Conservation (phyloP, 306 rosid genomes). For the Dalbergia oliveri region DNA sequence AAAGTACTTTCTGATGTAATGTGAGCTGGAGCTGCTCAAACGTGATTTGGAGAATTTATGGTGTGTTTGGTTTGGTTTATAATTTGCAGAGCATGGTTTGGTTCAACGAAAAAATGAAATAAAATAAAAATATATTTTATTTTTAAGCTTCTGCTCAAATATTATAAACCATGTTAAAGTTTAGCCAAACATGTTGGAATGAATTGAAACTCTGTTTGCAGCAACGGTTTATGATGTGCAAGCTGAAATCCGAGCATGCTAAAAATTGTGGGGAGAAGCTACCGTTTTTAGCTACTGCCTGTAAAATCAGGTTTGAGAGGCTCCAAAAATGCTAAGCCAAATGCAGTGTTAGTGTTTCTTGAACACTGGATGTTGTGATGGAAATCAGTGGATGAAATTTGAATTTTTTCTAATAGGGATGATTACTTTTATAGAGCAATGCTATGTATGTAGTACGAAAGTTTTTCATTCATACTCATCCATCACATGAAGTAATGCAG, state of each 20-base stretch:
- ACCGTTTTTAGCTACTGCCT: conserved; percentile 12
- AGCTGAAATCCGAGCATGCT: neutral
- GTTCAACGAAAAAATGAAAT: neutral
- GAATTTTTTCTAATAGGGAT: neutral
- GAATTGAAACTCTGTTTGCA: neutral
- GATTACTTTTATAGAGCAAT: neutral
- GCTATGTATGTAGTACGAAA: no score
- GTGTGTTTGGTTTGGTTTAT: neutral
- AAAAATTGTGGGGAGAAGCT: neutral
- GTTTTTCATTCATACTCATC: no score
- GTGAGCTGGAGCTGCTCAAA: neutral
- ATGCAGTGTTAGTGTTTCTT: conserved; percentile 9
- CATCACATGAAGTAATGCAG: no score
- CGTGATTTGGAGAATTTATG: neutral
- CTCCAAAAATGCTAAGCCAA: neutral
- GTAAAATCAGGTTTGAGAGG: neutral
- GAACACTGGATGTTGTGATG: conserved; percentile 4
- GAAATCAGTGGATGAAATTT: conserved; percentile 10
- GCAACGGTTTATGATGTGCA: neutral
- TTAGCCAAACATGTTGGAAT: neutral
- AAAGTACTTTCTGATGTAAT: neutral
- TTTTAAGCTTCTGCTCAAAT: neutral
- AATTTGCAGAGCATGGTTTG: neutral
- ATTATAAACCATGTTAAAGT: neutral
- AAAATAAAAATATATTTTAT: neutral